Conservation (phyloP, 441 rosid genomes). For the Erysimum cheiri region DNA sequence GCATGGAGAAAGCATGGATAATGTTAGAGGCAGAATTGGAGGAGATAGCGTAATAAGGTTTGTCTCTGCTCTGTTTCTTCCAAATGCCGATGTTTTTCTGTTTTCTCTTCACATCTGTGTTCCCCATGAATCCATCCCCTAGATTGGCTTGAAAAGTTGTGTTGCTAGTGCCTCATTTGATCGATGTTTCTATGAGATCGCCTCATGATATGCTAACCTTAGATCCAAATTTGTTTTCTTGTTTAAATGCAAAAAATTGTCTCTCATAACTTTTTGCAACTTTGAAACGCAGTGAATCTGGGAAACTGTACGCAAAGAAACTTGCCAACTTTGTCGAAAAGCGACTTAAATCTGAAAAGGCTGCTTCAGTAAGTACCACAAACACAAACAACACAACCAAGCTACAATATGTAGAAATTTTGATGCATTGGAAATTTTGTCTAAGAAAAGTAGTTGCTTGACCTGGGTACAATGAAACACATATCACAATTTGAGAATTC, state of each 20-base stretch:
- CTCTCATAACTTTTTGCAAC: conserved; percentile 19
- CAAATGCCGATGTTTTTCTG: conserved; percentile 8
- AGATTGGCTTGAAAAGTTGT: conserved; percentile 20
- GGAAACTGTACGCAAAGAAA: conserved; percentile 90
- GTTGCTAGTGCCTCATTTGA: conserved; percentile 7
- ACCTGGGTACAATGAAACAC: conserved; percentile 5
- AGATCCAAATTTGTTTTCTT: conserved; percentile 2
- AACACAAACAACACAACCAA: conserved; percentile 18
- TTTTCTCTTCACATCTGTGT: neutral
- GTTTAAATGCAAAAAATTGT: conserved; percentile 13
- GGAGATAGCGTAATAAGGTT: conserved; percentile 93
- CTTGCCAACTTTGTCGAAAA: conserved; percentile 92
- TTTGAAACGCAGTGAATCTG: conserved; percentile 68
- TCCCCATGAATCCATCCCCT: conserved; percentile 8
- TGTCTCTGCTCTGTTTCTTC: conserved; percentile 23
- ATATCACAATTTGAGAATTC: neutral
- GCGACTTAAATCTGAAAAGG: conserved; percentile 92
- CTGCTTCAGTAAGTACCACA: conserved; percentile 88
- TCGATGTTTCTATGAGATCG: conserved; percentile 1
- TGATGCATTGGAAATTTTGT: conserved; percentile 20
- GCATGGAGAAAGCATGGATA: conserved; percentile 98
- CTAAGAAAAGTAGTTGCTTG: conserved; percentile 22
- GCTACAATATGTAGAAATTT: conserved; percentile 13
- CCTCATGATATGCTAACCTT: conserved; percentile 23
- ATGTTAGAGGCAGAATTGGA: conserved; percentile 98